Percentiles rank a stretch among this genome's conserved stretches.
Evolutionary conservation across 306 rosid species (phyloP).

Genomic region (Canavalia gladiata): DNA sequence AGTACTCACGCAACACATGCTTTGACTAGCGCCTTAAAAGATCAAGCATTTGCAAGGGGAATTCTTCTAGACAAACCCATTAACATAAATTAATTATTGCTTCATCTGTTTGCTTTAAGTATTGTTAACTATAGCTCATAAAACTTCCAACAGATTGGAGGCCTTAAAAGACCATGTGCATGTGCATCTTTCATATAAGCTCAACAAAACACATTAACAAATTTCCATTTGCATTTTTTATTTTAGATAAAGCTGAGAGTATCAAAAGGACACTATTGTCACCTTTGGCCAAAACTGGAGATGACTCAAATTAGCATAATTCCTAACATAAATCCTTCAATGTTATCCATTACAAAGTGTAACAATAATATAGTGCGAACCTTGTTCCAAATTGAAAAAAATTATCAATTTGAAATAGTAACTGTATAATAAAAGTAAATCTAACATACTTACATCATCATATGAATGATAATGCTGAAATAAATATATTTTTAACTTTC

Average conservation of each 20-base stretch:
- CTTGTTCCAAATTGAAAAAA: constrained; percentile 36
- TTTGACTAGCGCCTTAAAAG: not conserved
- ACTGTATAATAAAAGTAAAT: constrained; percentile 43
- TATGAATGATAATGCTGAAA: constrained; percentile 64
- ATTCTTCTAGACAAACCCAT: constrained; percentile 29
- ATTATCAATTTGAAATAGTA: constrained; percentile 42
- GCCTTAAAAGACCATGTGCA: not conserved
- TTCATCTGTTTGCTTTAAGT: not conserved
- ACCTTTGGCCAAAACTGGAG: not conserved
- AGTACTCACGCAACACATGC: not conserved
- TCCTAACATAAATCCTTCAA: constrained; percentile 29
- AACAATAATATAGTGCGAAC: constrained; percentile 14
- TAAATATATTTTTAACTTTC: constrained; percentile 53
- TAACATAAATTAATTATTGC: not conserved
- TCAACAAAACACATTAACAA: too few relatives aligned
- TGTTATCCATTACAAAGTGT: constrained; percentile 4
- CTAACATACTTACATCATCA: constrained; percentile 55
- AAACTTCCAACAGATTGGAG: not conserved
- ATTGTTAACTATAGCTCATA: not conserved
- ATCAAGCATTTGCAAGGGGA: constrained; percentile 20
- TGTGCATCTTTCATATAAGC: too few relatives aligned
- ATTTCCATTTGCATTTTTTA: too few relatives aligned
- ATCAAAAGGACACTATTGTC: constrained; percentile 18
- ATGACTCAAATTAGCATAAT: not conserved
- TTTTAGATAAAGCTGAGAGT: not conserved